These are phyloP conservation scores for Brassica balearica DNA, from an alignment of 441 rosid genomes.

Conservation along the genomic window DNA sequence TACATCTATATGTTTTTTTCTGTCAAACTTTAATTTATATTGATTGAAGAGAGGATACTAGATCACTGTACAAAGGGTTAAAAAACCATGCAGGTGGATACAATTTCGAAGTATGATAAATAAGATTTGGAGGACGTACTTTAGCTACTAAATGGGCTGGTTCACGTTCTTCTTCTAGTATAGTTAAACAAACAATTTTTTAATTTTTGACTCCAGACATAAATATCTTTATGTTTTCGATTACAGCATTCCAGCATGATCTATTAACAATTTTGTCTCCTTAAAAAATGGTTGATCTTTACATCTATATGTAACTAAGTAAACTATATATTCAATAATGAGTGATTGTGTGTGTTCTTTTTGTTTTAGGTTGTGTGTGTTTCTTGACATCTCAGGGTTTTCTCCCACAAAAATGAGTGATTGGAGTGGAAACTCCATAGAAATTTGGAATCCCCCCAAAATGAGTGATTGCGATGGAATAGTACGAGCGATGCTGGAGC, in stretches of 20 bases:
- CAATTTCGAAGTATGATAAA: not conserved
- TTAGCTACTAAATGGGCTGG: not conserved
- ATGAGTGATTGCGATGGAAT: not conserved
- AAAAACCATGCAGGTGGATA: not conserved
- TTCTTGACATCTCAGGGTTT: not conserved
- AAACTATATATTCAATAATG: no score
- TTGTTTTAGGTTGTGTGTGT: not conserved
- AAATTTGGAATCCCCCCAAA: not conserved
- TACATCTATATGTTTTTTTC: not conserved
- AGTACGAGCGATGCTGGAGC: constrained; percentile 12
- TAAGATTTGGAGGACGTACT: not conserved
- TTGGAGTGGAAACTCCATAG: not conserved
- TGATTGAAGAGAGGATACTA: not conserved
- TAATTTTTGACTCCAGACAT: not conserved
- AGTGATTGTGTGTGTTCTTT: not conserved
- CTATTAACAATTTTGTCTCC: not conserved
- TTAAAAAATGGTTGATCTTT: not conserved
- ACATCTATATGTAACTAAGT: not conserved
- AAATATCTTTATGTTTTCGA: not conserved
- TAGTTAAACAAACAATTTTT: not conserved
- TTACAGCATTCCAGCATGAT: not conserved
- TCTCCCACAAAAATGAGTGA: not conserved
- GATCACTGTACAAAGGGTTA: not conserved
- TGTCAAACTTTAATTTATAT: not conserved
- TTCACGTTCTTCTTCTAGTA: not conserved